phyloP scores from a whole-genome alignment of 2,329 filamentous ascomycete species.

The Clonostachys byssicola region DNA sequence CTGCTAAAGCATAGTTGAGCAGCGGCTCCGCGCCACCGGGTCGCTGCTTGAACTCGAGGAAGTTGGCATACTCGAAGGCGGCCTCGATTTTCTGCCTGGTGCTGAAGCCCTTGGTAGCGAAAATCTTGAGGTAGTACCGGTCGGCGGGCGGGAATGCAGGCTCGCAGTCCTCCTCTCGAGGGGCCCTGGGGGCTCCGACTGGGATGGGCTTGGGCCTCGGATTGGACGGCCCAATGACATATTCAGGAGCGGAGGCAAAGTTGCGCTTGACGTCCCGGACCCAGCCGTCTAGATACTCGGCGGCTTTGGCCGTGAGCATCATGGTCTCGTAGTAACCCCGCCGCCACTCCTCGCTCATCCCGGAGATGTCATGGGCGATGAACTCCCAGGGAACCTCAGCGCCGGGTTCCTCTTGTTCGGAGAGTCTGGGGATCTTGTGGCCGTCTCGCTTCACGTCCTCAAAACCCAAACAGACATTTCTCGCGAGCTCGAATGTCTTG shows the following conservation, averaged over 20 bases:
- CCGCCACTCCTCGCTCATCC: constrained; percentile 79
- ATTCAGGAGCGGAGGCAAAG: constrained; percentile 62
- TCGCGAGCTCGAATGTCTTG: constrained; percentile 55
- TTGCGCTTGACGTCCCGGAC: constrained; percentile 58
- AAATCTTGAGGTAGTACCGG: constrained; percentile 73
- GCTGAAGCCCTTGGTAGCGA: constrained; percentile 77
- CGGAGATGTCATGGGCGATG: constrained; percentile 64
- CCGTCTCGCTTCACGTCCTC: constrained; percentile 46
- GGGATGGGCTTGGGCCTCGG: constrained; percentile 72
- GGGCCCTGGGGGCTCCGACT: constrained; percentile 55
- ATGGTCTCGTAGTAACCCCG: constrained; percentile 81
- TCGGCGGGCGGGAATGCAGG: constrained; percentile 67
- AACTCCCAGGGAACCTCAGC: constrained; percentile 65
- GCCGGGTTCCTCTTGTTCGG: constrained; percentile 37
- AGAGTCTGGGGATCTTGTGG: constrained; percentile 1
- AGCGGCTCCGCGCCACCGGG: constrained; percentile 64
- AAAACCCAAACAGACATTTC: constrained; percentile 58
- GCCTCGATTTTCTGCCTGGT: constrained; percentile 77
- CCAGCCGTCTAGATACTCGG: constrained; percentile 80
- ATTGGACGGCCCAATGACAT: constrained; percentile 80
- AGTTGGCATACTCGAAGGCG: constrained; percentile 78
- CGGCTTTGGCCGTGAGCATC: constrained; percentile 70
- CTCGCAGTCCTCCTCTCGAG: constrained; percentile 72
- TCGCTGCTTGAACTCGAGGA: constrained; percentile 73
- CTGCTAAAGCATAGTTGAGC: constrained; percentile 72